Evolutionary conservation across 169 alveolate species (phyloP).

Genomic region (Plasmodium falciparum): DNA sequence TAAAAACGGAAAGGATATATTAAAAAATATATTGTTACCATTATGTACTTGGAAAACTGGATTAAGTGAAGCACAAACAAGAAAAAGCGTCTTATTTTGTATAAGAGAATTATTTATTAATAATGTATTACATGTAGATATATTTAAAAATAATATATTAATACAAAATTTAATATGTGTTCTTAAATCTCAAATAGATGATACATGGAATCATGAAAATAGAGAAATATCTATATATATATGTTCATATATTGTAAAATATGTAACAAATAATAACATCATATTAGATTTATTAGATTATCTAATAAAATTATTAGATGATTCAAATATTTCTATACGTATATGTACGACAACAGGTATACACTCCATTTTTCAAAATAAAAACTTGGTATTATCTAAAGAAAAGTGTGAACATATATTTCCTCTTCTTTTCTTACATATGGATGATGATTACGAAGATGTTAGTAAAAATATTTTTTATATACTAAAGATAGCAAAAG

Average conservation of each 20-base stretch:
- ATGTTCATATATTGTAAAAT: slow-evolving; percentile 32
- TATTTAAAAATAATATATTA: slow-evolving; percentile 28
- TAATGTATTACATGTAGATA: slow-evolving; percentile 10
- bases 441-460: slow-evolving; percentile 45
- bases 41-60: slow-evolving; percentile 68
- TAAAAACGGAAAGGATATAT: slow-evolving; percentile 28
- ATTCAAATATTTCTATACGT: slow-evolving; percentile 45
- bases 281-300: slow-evolving; percentile 41
- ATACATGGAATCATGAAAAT: slow-evolving; percentile 60
- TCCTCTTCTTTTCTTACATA: slow-evolving; percentile 42
- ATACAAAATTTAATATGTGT: slow-evolving; percentile 46
- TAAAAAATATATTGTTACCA: slow-evolving; percentile 49
- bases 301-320: slow-evolving; percentile 36
- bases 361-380: slow-evolving; percentile 55
- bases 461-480: slow-evolving; percentile 40
- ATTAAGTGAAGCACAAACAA: slow-evolving; percentile 46
- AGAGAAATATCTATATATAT: slow-evolving; percentile 57
- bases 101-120: slow-evolving; percentile 38
- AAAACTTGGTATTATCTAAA: slow-evolving; percentile 17
- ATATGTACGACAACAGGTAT: slow-evolving; percentile 32
- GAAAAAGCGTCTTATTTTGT: slow-evolving; percentile 60
- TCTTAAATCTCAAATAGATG: slow-evolving; percentile 49
- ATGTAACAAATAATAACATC: slow-evolving; percentile 32
- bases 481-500: slow-evolving; percentile 25
- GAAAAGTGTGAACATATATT: slow-evolving; percentile 29